phyloP scores from a whole-genome alignment of 805 yeast species.

The Lipomyces kockii region DNA sequence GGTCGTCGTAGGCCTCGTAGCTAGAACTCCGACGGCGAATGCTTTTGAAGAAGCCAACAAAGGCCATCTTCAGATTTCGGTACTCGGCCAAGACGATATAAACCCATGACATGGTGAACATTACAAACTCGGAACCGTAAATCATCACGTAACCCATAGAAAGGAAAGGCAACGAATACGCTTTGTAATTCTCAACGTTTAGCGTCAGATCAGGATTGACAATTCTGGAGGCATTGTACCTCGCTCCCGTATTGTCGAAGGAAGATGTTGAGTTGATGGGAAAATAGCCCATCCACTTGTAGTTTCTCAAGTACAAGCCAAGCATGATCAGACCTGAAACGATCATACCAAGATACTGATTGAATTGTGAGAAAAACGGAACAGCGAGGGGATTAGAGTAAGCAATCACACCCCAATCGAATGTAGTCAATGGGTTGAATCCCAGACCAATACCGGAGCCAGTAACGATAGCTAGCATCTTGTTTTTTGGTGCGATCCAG shows the following conservation, averaged over 20 bases:
- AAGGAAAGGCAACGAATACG: conserved; percentile 67
- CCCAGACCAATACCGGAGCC: conserved; percentile 71
- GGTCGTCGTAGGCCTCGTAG: conserved; percentile 14
- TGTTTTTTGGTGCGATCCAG: conserved; percentile 67
- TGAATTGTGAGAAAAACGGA: conserved; percentile 51
- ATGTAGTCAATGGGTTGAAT: conserved; percentile 65
- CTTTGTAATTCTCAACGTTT: conserved; percentile 53
- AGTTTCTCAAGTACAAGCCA: conserved; percentile 52
- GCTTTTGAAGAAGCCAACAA: conserved; percentile 36
- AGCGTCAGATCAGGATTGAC: conserved; percentile 53
- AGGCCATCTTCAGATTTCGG: conserved; percentile 12
- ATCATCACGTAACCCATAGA: conserved; percentile 42
- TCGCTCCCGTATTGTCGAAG: conserved; percentile 40
- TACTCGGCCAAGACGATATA: conserved; percentile 27
- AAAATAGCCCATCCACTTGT: conserved; percentile 55
- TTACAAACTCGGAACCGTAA: conserved; percentile 34
- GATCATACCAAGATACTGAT: conserved; percentile 47
- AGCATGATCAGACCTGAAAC: conserved; percentile 42
- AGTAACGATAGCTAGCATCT: conserved; percentile 64
- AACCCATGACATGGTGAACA: conserved; percentile 30
- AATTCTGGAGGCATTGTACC: conserved; percentile 57
- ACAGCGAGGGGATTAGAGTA: conserved; percentile 45
- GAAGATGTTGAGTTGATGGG: conserved; percentile 54
- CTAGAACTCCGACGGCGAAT: conserved; percentile 31
- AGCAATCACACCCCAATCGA: conserved; percentile 60